Base-by-base conservation (phyloP, 352 stramenopile species). In the Phytopythium montanum region DNA sequence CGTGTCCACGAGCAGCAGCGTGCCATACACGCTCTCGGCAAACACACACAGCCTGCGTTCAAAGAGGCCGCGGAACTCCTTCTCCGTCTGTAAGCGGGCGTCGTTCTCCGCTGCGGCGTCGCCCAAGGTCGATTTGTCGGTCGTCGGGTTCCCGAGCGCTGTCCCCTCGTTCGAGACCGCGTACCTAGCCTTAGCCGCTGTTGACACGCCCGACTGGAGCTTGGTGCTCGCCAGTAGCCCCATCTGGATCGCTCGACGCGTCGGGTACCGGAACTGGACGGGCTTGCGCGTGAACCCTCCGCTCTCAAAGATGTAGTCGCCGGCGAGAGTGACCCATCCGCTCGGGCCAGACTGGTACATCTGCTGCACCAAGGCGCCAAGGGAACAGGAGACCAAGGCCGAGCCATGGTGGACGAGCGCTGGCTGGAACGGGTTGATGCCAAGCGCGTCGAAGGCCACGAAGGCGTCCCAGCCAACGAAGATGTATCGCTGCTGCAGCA, bases 401-500 rank as follows among this genome's bases (percentile, higher is more conserved):
- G 68, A 54, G 26, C 61, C 68, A 12, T 69, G 23, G 25, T 61
- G 54, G 3, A 78, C 46, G 5, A 63, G 52, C 1, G 46, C 28
- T 0, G 60, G 56, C n/a, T 76, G 56, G 46, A 61, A 61, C 5
- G 71, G 72, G 60, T 80, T 69, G 29, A 84, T 71, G 0, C 71
- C 74, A 0, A 84, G 54, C 14, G 65, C 53, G 5, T 59, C 55
- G 25, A 81, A 39, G 14, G 74, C 65, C 19, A 65, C 66, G 25
- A 77, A 67, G 12, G 65, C 61, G 41, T 84, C 74, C 74, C 74
- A 83, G 8, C 71, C 74, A 5, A 79, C 72, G 13, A 84, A 56
- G 3, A 69, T 13, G 28, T 73, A 83, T 3, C 71, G 68, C 10
- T 57, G 31, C 50, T 83, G 74, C 18, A 83, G 41, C 3, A 79